Evolutionary conservation across 1,284 basidiomycete genomes (phyloP).

Genomic region (Rhodotorula mucilaginosa): DNA sequence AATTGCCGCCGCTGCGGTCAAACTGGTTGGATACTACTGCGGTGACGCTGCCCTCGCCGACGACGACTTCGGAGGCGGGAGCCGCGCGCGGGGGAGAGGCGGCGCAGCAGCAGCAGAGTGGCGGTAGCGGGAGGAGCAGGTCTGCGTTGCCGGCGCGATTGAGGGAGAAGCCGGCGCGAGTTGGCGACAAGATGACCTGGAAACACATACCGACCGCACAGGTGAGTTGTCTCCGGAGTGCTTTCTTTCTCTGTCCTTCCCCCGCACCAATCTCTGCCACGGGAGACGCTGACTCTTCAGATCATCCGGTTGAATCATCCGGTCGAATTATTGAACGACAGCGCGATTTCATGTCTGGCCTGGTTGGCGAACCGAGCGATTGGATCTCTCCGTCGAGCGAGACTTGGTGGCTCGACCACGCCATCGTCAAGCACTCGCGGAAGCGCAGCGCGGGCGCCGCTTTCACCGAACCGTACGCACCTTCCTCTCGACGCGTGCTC

Average conservation of each 20-base stretch:
- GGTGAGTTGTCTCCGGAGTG: no score
- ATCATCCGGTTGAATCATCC: no score
- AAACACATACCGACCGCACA: conserved; percentile 3
- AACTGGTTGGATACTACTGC: no score
- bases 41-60: no score
- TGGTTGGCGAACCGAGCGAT: conserved; percentile 21
- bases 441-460: background rate
- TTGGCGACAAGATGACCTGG: conserved; percentile 20
- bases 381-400: conserved; percentile 24
- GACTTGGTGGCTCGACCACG: conserved; percentile 33
- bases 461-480: background rate
- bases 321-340: background rate
- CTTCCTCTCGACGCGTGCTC: background rate
- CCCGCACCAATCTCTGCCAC: no score
- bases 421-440: conserved; percentile 17
- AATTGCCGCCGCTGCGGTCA: background rate
- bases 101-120: background rate
- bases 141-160: background rate
- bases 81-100: background rate
- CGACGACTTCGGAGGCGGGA: no score
- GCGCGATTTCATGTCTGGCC: conserved; percentile 20
- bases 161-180: background rate
- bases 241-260: background rate
- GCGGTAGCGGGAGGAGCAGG: background rate
- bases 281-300: no score